phyloP scores from a whole-genome alignment of 2,329 filamentous ascomycete genomes.

The Akanthomyces muscarius region DNA sequence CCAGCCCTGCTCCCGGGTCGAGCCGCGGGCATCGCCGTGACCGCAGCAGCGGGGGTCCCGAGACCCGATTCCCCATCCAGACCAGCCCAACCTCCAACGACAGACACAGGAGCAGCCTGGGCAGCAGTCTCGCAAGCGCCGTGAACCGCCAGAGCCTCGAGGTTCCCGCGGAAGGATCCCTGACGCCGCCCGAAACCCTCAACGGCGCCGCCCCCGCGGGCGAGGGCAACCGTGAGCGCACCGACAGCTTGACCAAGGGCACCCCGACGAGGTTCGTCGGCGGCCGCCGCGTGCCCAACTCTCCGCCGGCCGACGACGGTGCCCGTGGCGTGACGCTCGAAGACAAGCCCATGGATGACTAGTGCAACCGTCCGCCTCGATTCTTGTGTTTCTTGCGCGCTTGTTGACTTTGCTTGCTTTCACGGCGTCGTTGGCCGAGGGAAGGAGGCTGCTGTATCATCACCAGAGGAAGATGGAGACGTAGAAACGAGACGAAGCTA shows the following conservation, averaged over 20 bases:
- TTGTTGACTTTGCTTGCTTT: neutral
- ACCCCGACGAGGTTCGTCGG: constrained; percentile 42
- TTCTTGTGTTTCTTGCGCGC: neutral
- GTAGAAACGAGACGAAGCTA: constrained; percentile 2
- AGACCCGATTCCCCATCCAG: constrained; percentile 81
- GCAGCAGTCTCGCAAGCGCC: constrained; percentile 45
- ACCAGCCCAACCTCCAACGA: constrained; percentile 58
- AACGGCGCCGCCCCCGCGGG: constrained; percentile 39
- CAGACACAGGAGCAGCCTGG: constrained; percentile 47
- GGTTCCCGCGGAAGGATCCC: constrained; percentile 62
- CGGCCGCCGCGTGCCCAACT: constrained; percentile 40
- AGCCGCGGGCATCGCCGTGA: constrained; percentile 69
- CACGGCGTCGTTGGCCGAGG: neutral
- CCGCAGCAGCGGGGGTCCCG: constrained; percentile 67
- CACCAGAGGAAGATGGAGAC: neutral
- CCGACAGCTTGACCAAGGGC: constrained; percentile 22
- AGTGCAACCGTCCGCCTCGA: constrained; percentile 20
- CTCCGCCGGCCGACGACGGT: constrained; percentile 30
- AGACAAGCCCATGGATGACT: constrained; percentile 51
- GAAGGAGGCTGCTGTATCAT: constrained; percentile 5
- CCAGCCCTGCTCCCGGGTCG: constrained; percentile 62
- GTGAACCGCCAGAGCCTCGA: constrained; percentile 70
- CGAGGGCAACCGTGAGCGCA: constrained; percentile 22
- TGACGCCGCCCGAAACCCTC: constrained; percentile 36
- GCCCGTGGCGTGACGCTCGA: constrained; percentile 48